Percentiles rank a stretch among this genome's conserved stretches.
Evolutionary conservation across 1,284 basidiomycete species (phyloP).

Genomic region (Cerrena zonata): DNA sequence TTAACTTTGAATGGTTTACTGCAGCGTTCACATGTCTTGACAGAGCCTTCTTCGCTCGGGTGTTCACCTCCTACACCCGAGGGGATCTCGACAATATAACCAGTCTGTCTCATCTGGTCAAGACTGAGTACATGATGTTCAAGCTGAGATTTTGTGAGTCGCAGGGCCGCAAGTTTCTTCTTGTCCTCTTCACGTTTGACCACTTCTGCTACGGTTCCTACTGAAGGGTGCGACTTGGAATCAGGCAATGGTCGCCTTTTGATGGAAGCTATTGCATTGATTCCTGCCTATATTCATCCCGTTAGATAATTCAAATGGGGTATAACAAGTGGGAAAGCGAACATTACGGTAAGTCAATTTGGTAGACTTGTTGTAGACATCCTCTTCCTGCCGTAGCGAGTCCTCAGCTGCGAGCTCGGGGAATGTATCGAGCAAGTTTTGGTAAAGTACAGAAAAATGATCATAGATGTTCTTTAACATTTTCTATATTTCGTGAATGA

Average conservation of each 20-base stretch:
- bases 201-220: constrained; percentile 75
- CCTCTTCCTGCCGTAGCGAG: constrained; percentile 71
- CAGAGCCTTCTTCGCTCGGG: constrained; percentile 63
- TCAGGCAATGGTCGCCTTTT: constrained; percentile 68
- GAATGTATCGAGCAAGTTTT: constrained; percentile 41
- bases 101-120: constrained; percentile 61
- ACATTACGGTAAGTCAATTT: constrained; percentile 79
- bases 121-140: constrained; percentile 52
- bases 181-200: constrained; percentile 51
- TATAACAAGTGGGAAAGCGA: constrained; percentile 22
- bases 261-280: constrained; percentile 63
- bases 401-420: constrained; percentile 65
- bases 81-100: constrained; percentile 70
- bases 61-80: constrained; percentile 51
- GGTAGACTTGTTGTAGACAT: constrained; percentile 64
- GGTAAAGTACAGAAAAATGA: constrained; percentile 64
- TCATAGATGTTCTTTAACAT: constrained; percentile 70
- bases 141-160: constrained; percentile 52
- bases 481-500: constrained; percentile 38
- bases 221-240: constrained; percentile 59
- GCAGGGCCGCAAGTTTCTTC: constrained; percentile 52
- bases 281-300: constrained; percentile 51
- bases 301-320: constrained; percentile 10
- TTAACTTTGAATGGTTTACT: constrained; percentile 62
- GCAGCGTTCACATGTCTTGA: constrained; percentile 76